These are phyloP conservation scores for Nitzschia sp. DNA, from an alignment of 108 stramenopile genomes.

Conservation along the genomic window DNA sequence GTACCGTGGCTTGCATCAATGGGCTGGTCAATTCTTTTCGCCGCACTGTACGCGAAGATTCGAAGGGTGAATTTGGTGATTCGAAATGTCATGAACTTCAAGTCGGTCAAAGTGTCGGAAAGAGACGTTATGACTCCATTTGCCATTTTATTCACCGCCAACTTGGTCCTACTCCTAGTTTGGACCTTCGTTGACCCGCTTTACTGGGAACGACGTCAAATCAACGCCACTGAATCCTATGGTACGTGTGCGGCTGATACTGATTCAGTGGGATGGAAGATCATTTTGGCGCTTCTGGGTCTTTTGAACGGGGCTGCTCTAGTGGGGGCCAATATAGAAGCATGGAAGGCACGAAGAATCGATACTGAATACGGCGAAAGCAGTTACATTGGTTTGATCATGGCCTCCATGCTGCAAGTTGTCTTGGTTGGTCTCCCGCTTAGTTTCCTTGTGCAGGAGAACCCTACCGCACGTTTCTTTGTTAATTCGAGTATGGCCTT, in stretches of 20 bases:
- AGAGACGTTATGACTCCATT: slow-evolving; percentile 34
- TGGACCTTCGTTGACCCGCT: slow-evolving; percentile 30
- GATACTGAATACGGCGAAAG: slow-evolving; percentile 42
- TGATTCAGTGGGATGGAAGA: slow-evolving; percentile 13
- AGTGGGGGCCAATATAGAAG: slow-evolving; percentile 25
- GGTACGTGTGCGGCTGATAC: slow-evolving; percentile 2
- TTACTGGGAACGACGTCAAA: slow-evolving; percentile 5
- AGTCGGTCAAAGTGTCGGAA: slow-evolving; percentile 13
- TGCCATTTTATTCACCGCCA: slow-evolving; percentile 20
- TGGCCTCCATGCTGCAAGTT: slow-evolving; percentile 45
- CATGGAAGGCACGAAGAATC: slow-evolving; percentile 36
- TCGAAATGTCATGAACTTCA: slow-evolving; percentile 16
- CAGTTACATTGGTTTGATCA: slow-evolving; percentile 40
- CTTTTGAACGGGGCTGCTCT: slow-evolving; percentile 31
- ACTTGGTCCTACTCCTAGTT: slow-evolving; percentile 19
- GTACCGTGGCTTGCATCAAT: slow-evolving; percentile 34
- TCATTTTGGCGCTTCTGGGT: slow-evolving; percentile 18
- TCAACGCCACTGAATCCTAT: slow-evolving; percentile 3
- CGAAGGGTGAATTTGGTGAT: slow-evolving; percentile 43
- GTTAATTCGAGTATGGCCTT: slow-evolving; percentile 32
- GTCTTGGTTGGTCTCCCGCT: slow-evolving; percentile 39
- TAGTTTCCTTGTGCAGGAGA: slow-evolving; percentile 35
- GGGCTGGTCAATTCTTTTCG: slow-evolving; percentile 46
- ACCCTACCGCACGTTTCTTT: slow-evolving; percentile 39
- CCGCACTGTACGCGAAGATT: slow-evolving; percentile 51